Base-by-base conservation (phyloP, 73 alveolate species). In the Paramecium octaurelia region DNA sequence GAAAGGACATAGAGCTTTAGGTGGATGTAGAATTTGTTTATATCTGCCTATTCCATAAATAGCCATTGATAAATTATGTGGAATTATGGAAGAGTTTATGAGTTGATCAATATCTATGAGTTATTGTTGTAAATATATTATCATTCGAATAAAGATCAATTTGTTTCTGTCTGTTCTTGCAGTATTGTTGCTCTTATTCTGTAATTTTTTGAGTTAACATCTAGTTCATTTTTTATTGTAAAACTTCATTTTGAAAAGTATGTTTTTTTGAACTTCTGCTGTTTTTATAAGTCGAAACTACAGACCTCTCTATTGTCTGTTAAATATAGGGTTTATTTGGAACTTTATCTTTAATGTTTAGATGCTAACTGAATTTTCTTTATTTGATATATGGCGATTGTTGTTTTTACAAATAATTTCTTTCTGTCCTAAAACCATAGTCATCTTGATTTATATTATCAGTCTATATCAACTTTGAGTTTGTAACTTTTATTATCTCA, bases 1-100 rank as follows among this genome's bases (percentile, higher is more conserved):
- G 43, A 93, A 92, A 88, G 98, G 96, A 59, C 98, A 95, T 48
- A 93, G 96, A 93, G 84, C 96, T 6, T 93, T 91, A 14, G 96
- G 96, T 12, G 98, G 98, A 14, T 84, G 94, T 93, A 89, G 98
- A 71, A 95, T 94, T 6, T 84, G 96, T 18, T 48, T 94, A 50
- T 95, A 95, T 83, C 84, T 85, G 46, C 96, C 98, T 84, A 92
- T 95, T 95, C 96, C 96, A 4, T 58, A 85, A 16, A 94, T 91
- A 27, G 96, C 95, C 0, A 95, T 93, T 7, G 92, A 95, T 92
- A 92, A 86, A 27, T 75, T 95, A 43, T 12, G 42, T 34, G 50
- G 8, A 12, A 12, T 64, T 12, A 64, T 20, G 84, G 46, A 64
- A 12, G 44, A 64, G 4, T 23, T 64, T 34, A 64, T 64, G 46